Conservation (phyloP, 2,329 filamentous ascomycete species). For the Cladophialophora psammophila region DNA sequence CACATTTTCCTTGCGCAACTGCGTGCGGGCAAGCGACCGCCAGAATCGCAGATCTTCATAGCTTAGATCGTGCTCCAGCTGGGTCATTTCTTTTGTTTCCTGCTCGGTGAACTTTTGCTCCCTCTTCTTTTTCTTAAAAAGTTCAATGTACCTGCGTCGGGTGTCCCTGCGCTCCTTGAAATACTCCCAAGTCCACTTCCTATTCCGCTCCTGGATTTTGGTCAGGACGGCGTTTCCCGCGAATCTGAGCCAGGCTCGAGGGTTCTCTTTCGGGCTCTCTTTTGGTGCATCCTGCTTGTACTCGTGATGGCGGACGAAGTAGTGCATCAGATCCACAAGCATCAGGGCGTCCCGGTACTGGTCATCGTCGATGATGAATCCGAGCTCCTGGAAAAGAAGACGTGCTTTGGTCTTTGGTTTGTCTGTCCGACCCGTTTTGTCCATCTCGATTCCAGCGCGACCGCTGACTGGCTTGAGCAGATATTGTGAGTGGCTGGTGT, state of each 20-base stretch:
- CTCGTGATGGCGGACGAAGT: constrained; percentile 96
- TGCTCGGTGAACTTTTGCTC: constrained; percentile 71
- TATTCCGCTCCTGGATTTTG: constrained; percentile 94
- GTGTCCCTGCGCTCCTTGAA: constrained; percentile 93
- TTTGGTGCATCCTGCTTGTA: constrained; percentile 94
- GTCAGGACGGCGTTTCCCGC: constrained; percentile 86
- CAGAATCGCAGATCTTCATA: constrained; percentile 98
- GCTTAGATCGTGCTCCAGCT: constrained; percentile 82
- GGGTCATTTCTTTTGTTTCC: constrained; percentile 75
- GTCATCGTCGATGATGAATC: constrained; percentile 94
- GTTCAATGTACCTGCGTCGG: constrained; percentile 82
- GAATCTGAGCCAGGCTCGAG: constrained; percentile 89
- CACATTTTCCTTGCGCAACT: constrained; percentile 93
- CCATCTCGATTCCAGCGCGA: constrained; percentile 90
- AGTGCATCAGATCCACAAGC: constrained; percentile 98
- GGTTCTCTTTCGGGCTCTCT: constrained; percentile 83
- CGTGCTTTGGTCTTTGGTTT: constrained; percentile 88
- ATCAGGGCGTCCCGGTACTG: constrained; percentile 97
- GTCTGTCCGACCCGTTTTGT: constrained; percentile 84
- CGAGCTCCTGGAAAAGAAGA: constrained; percentile 94
- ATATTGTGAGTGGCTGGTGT: constrained; percentile 82
- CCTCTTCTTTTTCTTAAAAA: constrained; percentile 94
- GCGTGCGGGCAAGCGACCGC: constrained; percentile 90
- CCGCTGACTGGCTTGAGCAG: constrained; percentile 96
- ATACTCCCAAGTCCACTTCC: constrained; percentile 94